Evolutionary conservation across 2,329 filamentous ascomycete species (phyloP).

Genomic region (Stemphylium beticola): DNA sequence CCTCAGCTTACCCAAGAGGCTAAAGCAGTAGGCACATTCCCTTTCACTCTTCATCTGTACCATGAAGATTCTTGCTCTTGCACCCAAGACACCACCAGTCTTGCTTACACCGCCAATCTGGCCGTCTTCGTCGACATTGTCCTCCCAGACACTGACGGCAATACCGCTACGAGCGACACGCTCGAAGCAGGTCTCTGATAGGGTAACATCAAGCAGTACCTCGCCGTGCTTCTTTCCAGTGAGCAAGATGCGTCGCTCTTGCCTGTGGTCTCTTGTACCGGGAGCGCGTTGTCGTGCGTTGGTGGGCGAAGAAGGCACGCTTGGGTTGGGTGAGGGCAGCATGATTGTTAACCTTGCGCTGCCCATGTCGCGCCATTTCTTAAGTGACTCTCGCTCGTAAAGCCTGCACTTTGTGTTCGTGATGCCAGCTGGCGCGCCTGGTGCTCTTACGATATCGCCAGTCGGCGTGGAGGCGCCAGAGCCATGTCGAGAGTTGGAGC

Average conservation of each 20-base stretch:
- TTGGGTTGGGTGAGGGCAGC: slow-evolving; percentile 67
- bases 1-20: slow-evolving; percentile 56
- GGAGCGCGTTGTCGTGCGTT: slow-evolving; percentile 43
- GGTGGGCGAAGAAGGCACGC: slow-evolving; percentile 37
- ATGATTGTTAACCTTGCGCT: slow-evolving; percentile 83
- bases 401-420: slow-evolving; percentile 85
- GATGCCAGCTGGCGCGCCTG: slow-evolving; percentile 65
- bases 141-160: slow-evolving; percentile 85
- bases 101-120: slow-evolving; percentile 68
- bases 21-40: slow-evolving; percentile 57
- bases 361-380: slow-evolving; percentile 91
- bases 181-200: slow-evolving; percentile 85
- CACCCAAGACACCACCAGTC: slow-evolving; percentile 63
- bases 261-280: slow-evolving; percentile 54
- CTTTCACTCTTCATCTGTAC: slow-evolving; percentile 61
- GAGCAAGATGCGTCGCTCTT: slow-evolving; percentile 84
- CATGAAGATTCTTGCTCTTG: slow-evolving; percentile 68
- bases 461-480: slow-evolving; percentile 45
- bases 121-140: slow-evolving; percentile 50
- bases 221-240: slow-evolving; percentile 71
- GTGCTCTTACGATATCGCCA: slow-evolving; percentile 32
- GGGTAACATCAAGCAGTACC: slow-evolving; percentile 79
- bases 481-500: slow-evolving; percentile 42
- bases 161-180: slow-evolving; percentile 84
- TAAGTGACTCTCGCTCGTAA: slow-evolving; percentile 74